These are phyloP conservation scores for Globisporangium viniferum DNA, from an alignment of 352 stramenopile species.

Conservation along the genomic window DNA sequence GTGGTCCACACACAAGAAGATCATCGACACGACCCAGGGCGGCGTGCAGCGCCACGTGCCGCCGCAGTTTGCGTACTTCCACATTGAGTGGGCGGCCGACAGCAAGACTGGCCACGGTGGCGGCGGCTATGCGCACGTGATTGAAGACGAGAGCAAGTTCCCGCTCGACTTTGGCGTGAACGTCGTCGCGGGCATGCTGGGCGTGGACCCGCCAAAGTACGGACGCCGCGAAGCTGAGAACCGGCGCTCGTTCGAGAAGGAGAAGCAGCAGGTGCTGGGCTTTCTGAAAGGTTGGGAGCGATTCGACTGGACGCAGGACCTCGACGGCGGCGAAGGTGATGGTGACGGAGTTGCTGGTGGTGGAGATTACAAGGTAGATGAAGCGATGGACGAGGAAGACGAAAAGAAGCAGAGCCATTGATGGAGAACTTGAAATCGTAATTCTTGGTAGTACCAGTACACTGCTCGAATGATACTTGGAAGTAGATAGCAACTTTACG, in stretches of 20 bases:
- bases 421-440: not conserved
- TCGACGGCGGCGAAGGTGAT: conserved; percentile 54
- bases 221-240: conserved; percentile 37
- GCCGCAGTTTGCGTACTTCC: conserved; percentile 80
- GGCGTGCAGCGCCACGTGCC: conserved; percentile 64
- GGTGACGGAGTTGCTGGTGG: not conserved
- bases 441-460: too few species aligned
- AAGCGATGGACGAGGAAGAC: not conserved
- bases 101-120: conserved; percentile 10
- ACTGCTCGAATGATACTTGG: too few species aligned
- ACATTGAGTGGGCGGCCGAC: conserved; percentile 61
- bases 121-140: conserved; percentile 79
- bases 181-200: conserved; percentile 75
- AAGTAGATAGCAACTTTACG: too few species aligned
- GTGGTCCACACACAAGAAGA: conserved; percentile 80
- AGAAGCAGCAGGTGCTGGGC: conserved; percentile 56
- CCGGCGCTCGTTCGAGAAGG: conserved; percentile 41
- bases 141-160: conserved; percentile 77
- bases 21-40: conserved; percentile 68
- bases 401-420: conserved; percentile 1
- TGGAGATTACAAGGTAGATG: not conserved
- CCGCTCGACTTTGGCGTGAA: conserved; percentile 74
- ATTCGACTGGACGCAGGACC: conserved; percentile 74
- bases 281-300: conserved; percentile 66
- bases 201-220: conserved; percentile 62